phyloP scores from a whole-genome alignment of 441 rosid species.

The Jatropha multifida region DNA sequence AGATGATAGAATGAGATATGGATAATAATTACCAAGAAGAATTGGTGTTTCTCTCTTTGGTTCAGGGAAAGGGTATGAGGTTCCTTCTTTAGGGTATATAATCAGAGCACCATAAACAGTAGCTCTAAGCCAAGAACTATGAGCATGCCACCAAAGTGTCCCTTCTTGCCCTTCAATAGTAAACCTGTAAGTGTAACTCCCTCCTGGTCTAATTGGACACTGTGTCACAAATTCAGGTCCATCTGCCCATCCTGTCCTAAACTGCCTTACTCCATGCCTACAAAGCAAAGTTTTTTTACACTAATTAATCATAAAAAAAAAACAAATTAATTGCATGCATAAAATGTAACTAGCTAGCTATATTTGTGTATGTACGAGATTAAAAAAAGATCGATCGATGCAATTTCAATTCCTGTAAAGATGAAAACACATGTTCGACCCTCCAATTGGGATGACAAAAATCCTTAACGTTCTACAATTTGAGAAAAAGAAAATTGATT shows the following conservation, averaged over 20 bases:
- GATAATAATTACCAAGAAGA: constrained; percentile 52
- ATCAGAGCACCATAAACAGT: constrained; percentile 86
- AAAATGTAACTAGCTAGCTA: neutral
- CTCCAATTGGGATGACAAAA: too few relatives aligned
- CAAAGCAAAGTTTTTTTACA: neutral
- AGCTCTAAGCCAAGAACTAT: constrained; percentile 95
- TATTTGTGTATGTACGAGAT: too few relatives aligned
- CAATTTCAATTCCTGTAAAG: too few relatives aligned
- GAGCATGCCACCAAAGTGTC: constrained; percentile 98
- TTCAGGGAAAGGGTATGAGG: constrained; percentile 64
- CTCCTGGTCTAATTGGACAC: constrained; percentile 86
- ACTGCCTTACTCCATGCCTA: constrained; percentile 88
- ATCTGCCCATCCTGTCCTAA: constrained; percentile 90
- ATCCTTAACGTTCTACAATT: too few relatives aligned
- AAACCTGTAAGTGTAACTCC: constrained; percentile 74
- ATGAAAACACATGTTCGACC: too few relatives aligned
- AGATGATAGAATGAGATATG: too few relatives aligned
- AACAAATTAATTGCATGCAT: neutral
- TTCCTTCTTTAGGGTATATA: constrained; percentile 58
- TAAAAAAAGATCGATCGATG: too few relatives aligned
- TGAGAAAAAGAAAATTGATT: too few relatives aligned
- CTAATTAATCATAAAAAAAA: neutral
- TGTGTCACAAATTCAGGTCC: constrained; percentile 93
- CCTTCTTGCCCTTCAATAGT: constrained; percentile 85
- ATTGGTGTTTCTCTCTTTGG: constrained; percentile 67